phyloP scores from a whole-genome alignment of 805 yeast genomes.

The Wickerhamomyces subpelliculosus region DNA sequence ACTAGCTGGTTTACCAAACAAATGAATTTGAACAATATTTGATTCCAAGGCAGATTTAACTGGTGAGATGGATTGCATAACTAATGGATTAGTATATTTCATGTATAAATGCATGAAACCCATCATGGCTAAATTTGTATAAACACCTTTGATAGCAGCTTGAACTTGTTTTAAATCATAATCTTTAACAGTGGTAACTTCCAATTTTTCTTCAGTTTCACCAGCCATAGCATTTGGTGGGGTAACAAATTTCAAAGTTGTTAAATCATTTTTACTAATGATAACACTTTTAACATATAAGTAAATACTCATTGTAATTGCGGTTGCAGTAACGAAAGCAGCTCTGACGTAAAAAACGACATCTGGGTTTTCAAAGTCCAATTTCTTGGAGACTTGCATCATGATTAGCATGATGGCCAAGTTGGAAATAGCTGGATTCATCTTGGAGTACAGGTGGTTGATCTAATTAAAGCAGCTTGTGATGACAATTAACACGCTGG shows the following conservation, averaged over 20 bases:
- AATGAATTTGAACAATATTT: slow-evolving; percentile 85
- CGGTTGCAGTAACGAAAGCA: slow-evolving; percentile 61
- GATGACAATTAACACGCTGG: too few relatives aligned
- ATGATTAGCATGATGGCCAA: slow-evolving; percentile 86
- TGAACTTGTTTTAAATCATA: slow-evolving; percentile 88
- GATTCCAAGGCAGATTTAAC: slow-evolving; percentile 85
- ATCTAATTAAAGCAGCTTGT: neutral
- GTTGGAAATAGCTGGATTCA: slow-evolving; percentile 89
- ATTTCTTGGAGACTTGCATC: slow-evolving; percentile 89
- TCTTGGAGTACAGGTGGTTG: slow-evolving; percentile 16
- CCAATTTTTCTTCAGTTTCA: slow-evolving; percentile 61
- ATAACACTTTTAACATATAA: slow-evolving; percentile 55
- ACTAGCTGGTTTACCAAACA: slow-evolving; percentile 72
- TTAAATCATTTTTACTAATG: slow-evolving; percentile 74
- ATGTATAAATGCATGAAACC: slow-evolving; percentile 96
- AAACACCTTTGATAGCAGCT: slow-evolving; percentile 70
- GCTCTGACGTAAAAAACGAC: slow-evolving; percentile 69
- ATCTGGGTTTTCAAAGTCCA: slow-evolving; percentile 82
- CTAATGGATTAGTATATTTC: slow-evolving; percentile 95
- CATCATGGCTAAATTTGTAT: slow-evolving; percentile 93
- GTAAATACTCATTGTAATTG: slow-evolving; percentile 59
- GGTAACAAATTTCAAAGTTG: slow-evolving; percentile 85
- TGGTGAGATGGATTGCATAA: slow-evolving; percentile 90
- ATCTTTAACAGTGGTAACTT: slow-evolving; percentile 89
- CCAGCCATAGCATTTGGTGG: slow-evolving; percentile 79